These are phyloP conservation scores for Schizopora paradoxa DNA, from an alignment of 1,284 basidiomycete species.

Conservation along the genomic window DNA sequence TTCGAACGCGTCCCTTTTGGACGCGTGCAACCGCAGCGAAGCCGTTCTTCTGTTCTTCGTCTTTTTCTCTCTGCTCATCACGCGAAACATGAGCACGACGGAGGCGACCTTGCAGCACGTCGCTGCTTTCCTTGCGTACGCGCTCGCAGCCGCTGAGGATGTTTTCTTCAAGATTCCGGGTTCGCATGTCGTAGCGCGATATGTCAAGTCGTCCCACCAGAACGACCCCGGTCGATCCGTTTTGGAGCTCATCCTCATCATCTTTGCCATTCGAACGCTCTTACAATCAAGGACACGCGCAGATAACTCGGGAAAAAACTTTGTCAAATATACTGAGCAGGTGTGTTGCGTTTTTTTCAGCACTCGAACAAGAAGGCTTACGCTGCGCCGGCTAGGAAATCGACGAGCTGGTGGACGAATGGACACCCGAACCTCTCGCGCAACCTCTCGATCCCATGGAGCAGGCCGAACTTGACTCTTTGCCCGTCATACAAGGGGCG, in stretches of 20 bases:
- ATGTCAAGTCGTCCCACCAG: slow-evolving; percentile 85
- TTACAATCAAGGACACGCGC: slow-evolving; percentile 86
- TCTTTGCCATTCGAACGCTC: slow-evolving; percentile 87
- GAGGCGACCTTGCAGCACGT: slow-evolving; percentile 47
- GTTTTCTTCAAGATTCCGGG: slow-evolving; percentile 78
- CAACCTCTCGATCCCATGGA: slow-evolving; percentile 58
- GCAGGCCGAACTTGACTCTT: slow-evolving; percentile 61
- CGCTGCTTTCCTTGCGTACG: slow-evolving; percentile 52
- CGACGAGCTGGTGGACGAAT: slow-evolving; percentile 94
- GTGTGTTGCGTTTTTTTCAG: slow-evolving; percentile 37
- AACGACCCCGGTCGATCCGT: slow-evolving; percentile 90
- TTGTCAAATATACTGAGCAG: slow-evolving; percentile 88
- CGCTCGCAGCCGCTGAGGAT: slow-evolving; percentile 48
- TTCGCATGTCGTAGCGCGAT: slow-evolving; percentile 85
- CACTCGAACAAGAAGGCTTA: background rate
- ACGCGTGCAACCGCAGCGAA: too few species aligned
- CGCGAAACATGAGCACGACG: background rate
- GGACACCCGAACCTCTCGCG: slow-evolving; percentile 84
- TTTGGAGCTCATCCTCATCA: slow-evolving; percentile 84
- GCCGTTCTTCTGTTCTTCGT: too few species aligned
- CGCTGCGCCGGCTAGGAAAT: slow-evolving; percentile 67
- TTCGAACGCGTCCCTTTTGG: too few species aligned
- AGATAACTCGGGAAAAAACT: slow-evolving; percentile 82
- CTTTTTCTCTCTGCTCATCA: too few species aligned
- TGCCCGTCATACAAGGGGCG: slow-evolving; percentile 79